Evolutionary conservation across 192 early-diverging fungal genomes (phyloP), one percentile per base, ranked within the genome.

Genomic region (Anaeromyces robustus): DNA sequence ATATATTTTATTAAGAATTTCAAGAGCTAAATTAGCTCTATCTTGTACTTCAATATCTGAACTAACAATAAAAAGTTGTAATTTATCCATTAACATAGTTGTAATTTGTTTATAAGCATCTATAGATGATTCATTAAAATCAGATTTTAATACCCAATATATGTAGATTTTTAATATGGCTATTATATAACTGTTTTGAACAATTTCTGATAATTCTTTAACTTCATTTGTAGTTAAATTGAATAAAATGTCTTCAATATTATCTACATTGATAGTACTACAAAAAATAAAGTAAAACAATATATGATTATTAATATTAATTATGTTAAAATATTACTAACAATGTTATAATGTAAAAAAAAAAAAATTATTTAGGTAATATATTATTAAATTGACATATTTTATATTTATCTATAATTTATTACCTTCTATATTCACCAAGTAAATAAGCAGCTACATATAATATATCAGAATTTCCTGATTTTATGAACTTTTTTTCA

Each of bases 391-490:
- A n/a, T n/a, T n/a, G n/a, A n/a, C n/a, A n/a, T n/a, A n/a, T n/a
- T n/a, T 7, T 34, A 34, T 34, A 34, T 34, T 7, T 34, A 34
- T 34, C 4, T 34, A 34, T 34, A 34, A 7, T 7, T 18, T 89
- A 78, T 78, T 90, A 88, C 78, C 86, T 82, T 82, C 92, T 92
- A 82, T 95, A 99, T 84, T 97, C 97, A 78, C 96, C 96, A 52
- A 92, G 86, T 30, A 97, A 91, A 91, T 95, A 99, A 13, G 95
- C 95, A 12, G 97, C 96, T 31, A 93, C 95, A 37, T 90, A 89
- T 26, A 98, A 81, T 0, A 97, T 92, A 79, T 89, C 87, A 19
- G 90, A 86, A 78, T 94, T 93, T 68, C 52, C 52, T 4, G 26
- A 22, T 0, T 68, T 68, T 9, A 68, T n/a, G 11, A n/a, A 68